Evolutionary conservation across 106 monocot species (phyloP).

Genomic region (Platanthera guangdongensis): DNA sequence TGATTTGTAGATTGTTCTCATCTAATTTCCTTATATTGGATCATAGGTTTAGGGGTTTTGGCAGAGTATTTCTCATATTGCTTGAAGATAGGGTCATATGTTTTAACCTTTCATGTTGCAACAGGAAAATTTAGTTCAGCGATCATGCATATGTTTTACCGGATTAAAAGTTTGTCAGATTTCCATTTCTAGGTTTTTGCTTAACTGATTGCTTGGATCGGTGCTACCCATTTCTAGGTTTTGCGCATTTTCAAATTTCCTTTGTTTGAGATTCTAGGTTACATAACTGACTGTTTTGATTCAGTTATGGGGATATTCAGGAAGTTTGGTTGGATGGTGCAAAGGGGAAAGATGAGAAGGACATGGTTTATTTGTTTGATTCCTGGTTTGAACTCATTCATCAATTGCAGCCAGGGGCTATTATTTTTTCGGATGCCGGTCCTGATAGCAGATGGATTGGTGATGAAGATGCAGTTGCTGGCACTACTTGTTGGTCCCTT

Average conservation of each 20-base stretch:
- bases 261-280: not conserved
- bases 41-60: too few species aligned
- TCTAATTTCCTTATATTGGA: not conserved
- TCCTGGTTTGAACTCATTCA: constrained; percentile 84
- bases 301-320: constrained; percentile 80
- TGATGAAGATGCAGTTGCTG: constrained; percentile 65
- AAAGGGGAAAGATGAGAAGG: constrained; percentile 50
- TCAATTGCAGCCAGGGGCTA: constrained; percentile 76
- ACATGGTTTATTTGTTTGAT: constrained; percentile 70
- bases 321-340: constrained; percentile 95
- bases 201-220: too few species aligned
- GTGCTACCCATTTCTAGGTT: too few species aligned
- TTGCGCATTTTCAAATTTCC: not conserved
- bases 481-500: constrained; percentile 89
- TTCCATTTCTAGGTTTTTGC: too few species aligned
- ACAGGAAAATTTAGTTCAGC: too few species aligned
- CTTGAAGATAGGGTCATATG: too few species aligned
- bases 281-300: constrained; percentile 10
- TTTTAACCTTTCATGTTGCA: too few species aligned
- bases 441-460: constrained; percentile 85
- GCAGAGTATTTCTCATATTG: too few species aligned
- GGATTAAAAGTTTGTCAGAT: too few species aligned
- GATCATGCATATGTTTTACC: too few species aligned
- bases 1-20: not conserved
- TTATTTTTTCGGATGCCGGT: constrained; percentile 88